Conservation (phyloP, 331 rosid species). For the Spiraea crenata region DNA sequence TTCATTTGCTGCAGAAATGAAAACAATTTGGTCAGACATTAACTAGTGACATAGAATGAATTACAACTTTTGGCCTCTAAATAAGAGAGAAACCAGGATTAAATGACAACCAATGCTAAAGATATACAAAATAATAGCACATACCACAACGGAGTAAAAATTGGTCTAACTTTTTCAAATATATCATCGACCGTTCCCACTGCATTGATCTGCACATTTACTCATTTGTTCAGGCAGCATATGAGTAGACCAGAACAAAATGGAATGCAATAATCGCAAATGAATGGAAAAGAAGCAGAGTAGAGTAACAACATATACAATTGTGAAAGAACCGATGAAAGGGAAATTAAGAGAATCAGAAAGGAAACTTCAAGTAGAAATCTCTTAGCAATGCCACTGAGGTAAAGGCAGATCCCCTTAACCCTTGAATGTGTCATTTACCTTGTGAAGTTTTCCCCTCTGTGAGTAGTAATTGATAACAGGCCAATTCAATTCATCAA, state of each 20-base stretch:
- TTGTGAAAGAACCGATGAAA: neutral
- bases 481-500: conserved; percentile 70
- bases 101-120: neutral
- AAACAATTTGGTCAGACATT: conserved; percentile 22
- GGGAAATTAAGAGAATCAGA: neutral
- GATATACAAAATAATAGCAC: neutral
- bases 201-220: conserved; percentile 68
- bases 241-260: conserved; percentile 6
- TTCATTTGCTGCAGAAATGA: conserved; percentile 40
- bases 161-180: conserved; percentile 78
- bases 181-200: conserved; percentile 83
- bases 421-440: neutral
- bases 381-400: neutral
- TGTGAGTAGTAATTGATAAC: conserved; percentile 67
- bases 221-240: neutral
- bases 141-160: conserved; percentile 64
- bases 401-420: neutral
- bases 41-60: neutral
- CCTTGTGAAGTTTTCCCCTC: conserved; percentile 82
- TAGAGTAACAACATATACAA: neutral
- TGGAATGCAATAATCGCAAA: conserved; percentile 4
- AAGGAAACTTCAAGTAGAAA: neutral
- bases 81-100: neutral
- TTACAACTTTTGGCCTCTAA: neutral
- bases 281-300: neutral